Base-by-base conservation (phyloP, 768 basidiomycete species). In the Terana coerulea region DNA sequence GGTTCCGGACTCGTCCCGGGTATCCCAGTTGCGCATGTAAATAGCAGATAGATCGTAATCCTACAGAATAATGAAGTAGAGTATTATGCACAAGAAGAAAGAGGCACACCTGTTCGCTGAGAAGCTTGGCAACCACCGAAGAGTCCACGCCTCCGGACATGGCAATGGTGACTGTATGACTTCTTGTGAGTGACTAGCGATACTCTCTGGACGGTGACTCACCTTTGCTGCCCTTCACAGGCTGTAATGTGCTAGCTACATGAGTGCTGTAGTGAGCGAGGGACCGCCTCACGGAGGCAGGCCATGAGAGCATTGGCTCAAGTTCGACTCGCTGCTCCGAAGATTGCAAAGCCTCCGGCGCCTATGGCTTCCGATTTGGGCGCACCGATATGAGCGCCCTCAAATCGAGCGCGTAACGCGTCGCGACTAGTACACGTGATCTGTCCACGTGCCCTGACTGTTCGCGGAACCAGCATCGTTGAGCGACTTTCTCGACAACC, bases 71-170 rank as follows among this genome's bases (percentile, higher is more conserved):
- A 35, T 14, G 12, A 31, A 26, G 43, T 40, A 33, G 26, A 7
- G 31, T 24, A 11, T 34, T n/a, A 15, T 35, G 37, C 35, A 36
- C 12, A 31, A 19, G 31, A 37, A 17, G 39, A 17, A 22, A 30
- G 19, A 4, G 68, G 52, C 56, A 15, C 15, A 88, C 91, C 64
- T 86, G 69, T 37, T 85, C 77, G 12, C 84, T 74, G 19, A 97
- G 71, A 8, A 97, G 69, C 52, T 77, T 74, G n/a, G 94, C 90
- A 1, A 90, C 73, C 10, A 95, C 91, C 2, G 91, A 92, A 4
- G 93, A 95, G 65, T 98, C 95, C 11, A 98, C 94, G 3, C 95
- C 95, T 24, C 95, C 95, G 0, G 91, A 95, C 89, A 97, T 94
- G 19, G 89, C 92, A 7, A 95, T 5, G 3, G 6, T 36, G 1